Conservation (phyloP, 1,284 basidiomycete species). For the Pseudozyma pruni region DNA sequence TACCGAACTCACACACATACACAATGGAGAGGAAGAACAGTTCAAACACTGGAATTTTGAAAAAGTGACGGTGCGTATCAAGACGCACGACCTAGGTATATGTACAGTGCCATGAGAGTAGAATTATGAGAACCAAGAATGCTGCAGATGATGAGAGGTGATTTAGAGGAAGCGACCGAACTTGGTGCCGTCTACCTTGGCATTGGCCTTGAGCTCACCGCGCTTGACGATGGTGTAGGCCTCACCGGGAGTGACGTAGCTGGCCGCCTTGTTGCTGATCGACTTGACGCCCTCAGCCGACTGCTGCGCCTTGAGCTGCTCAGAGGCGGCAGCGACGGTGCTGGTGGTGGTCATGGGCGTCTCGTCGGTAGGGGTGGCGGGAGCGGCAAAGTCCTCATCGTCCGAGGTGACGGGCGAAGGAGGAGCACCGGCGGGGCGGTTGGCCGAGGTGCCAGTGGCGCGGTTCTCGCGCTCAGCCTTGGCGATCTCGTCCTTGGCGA, state of each 20-base stretch:
- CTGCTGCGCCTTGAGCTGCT: conserved; percentile 48
- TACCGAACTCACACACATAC: not conserved
- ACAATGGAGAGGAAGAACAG: not conserved
- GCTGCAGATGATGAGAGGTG: conserved; percentile 9
- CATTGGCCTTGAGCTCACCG: conserved; percentile 50
- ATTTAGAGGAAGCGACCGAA: conserved; percentile 41
- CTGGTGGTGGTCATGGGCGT: conserved; percentile 35
- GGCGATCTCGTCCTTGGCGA: conserved; percentile 55
- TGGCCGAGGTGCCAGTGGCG: conserved; percentile 33
- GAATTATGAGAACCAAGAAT: conserved; percentile 9
- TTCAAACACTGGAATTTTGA: conserved; percentile 8
- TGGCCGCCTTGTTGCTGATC: conserved; percentile 47
- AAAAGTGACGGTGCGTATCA: conserved; percentile 5
- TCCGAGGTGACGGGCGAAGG: conserved; percentile 55
- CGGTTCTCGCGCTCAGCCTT: conserved; percentile 48
- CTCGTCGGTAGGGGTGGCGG: conserved; percentile 48
- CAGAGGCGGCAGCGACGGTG: conserved; percentile 42
- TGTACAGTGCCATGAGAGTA: conserved; percentile 16
- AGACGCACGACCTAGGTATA: conserved; percentile 21
- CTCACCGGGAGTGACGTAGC: conserved; percentile 63
- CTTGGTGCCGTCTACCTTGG: conserved; percentile 50
- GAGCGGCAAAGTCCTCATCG: conserved; percentile 48
- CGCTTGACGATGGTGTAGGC: conserved; percentile 60
- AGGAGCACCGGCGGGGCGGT: conserved; percentile 48
- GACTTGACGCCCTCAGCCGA: conserved; percentile 41